These are phyloP conservation scores for Dioscorea alata DNA, from an alignment of 106 monocot genomes.

Conservation along the genomic window DNA sequence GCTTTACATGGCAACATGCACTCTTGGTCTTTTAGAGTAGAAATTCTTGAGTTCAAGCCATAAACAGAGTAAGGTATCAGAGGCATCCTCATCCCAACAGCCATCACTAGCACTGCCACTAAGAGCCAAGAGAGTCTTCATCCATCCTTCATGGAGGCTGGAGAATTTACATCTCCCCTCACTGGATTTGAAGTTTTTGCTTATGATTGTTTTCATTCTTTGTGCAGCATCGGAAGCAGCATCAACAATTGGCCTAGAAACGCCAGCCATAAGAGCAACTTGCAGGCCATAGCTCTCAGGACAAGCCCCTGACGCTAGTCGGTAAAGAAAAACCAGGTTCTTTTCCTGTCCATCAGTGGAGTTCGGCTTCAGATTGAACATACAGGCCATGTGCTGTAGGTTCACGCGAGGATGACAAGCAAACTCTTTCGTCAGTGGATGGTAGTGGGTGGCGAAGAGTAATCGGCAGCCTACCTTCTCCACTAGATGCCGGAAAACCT, in stretches of 20 bases:
- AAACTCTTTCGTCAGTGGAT: conserved; percentile 93
- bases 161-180: conserved; percentile 69
- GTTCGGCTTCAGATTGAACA: conserved; percentile 26
- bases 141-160: conserved; percentile 70
- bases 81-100: conserved; percentile 54
- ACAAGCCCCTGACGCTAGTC: conserved; percentile 58
- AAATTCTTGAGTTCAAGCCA: conserved; percentile 76
- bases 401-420: conserved; percentile 70
- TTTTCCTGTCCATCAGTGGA: conserved; percentile 9
- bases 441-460: conserved; percentile 93
- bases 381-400: conserved; percentile 90
- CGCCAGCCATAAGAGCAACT: conserved; percentile 76
- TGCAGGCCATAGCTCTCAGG: conserved; percentile 95
- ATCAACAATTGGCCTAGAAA: conserved; percentile 55
- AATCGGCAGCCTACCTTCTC: conserved; percentile 73
- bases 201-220: conserved; percentile 47
- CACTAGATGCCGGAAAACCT: conserved; percentile 91
- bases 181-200: conserved; percentile 59
- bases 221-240: conserved; percentile 49
- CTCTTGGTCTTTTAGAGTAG: neutral
- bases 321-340: conserved; percentile 73
- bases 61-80: conserved; percentile 71
- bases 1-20: neutral
- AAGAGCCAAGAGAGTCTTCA: conserved; percentile 47
- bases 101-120: neutral